A percentile compares a stretch with the other conserved stretches of the same genome.
Evolutionary conservation across 2,329 filamentous ascomycete species (phyloP).

Genomic region (Knoxdaviesia proteae): DNA sequence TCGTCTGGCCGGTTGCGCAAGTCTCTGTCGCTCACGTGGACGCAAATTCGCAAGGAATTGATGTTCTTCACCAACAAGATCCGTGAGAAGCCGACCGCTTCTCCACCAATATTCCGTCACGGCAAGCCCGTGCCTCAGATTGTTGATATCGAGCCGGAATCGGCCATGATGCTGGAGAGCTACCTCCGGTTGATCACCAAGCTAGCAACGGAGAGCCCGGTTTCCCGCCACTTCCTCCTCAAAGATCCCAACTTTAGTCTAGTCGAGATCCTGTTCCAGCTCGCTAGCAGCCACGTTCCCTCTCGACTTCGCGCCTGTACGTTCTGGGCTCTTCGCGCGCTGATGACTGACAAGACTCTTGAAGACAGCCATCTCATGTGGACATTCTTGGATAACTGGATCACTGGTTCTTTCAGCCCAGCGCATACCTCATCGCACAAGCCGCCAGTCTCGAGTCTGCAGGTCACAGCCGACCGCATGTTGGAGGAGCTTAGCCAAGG

Average conservation of each 20-base stretch:
- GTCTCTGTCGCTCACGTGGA: slow-evolving; percentile 74
- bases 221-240: slow-evolving; percentile 54
- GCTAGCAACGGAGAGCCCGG: slow-evolving; percentile 52
- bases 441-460: slow-evolving; percentile 8
- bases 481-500: slow-evolving; percentile 55
- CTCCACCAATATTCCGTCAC: slow-evolving; percentile 20
- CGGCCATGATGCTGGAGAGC: slow-evolving; percentile 87
- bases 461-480: slow-evolving; percentile 37
- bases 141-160: slow-evolving; percentile 72
- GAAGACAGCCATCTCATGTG: slow-evolving; percentile 56
- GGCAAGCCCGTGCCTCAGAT: slow-evolving; percentile 42
- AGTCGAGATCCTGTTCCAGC: slow-evolving; percentile 52
- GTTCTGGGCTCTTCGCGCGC: slow-evolving; percentile 54
- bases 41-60: slow-evolving; percentile 79
- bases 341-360: slow-evolving; percentile 54
- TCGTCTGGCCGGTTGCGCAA: slow-evolving; percentile 60
- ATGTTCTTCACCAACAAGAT: slow-evolving; percentile 65
- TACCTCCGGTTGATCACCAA: slow-evolving; percentile 78
- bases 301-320: slow-evolving; percentile 63
- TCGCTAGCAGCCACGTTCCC: slow-evolving; percentile 59
- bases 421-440: slow-evolving; percentile 7
- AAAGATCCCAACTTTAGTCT: slow-evolving; percentile 44
- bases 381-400: slow-evolving; percentile 61
- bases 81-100: slow-evolving; percentile 35
- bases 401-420: slow-evolving; percentile 35